Base-by-base conservation (phyloP, 371 early-diverging fungal genomes). In the Choanephora cucurbitarum region DNA sequence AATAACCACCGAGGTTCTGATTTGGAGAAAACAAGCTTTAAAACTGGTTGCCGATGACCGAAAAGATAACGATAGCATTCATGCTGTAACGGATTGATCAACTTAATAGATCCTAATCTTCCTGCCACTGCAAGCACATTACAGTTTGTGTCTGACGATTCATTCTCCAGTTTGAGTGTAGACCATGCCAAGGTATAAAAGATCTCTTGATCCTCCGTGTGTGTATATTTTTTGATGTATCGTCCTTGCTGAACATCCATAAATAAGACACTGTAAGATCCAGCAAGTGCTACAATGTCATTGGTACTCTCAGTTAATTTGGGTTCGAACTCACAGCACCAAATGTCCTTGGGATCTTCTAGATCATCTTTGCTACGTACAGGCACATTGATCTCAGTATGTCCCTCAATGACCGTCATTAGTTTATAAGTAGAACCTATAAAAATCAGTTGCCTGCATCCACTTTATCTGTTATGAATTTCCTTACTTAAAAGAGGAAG, bases 141-240 rank as follows among this genome's bases (percentile, higher is more conserved):
- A 14, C 66, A 69, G 0, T 54, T 49, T 32, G 64, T 66, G 8
- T 70, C 66, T 22, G 33, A 52, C 50, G 32, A 57, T 22, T 22
- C 47, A 1, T 58, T 58, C 23, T 60, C 58, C 33, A 65, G 21
- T 17, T 49, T 54, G 24, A 82, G 37, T 0, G 70, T 66, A 2
- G 85, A 83, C 85, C 85, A 85, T 13, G 83, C 78, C 46, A 82
- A 56, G 24, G 75, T 67, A 47, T 72, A 75, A 60, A 85, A 83
- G 14, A 75, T 70, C 39, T 85, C 85, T n/a, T 76, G 74, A 1
- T 53, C 49, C 44, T 77, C 78, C 13, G 73, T 45, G 48, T 85
- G 85, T 8, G 76, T 83, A 54, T 81, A 85, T 55, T 83, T 85
- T 52, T 77, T 79, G 18, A 71, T 56, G 21, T 78, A 71, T 31